These are phyloP conservation scores for Picea abies DNA, from an alignment of 83 land plant species.

Conservation along the genomic window DNA sequence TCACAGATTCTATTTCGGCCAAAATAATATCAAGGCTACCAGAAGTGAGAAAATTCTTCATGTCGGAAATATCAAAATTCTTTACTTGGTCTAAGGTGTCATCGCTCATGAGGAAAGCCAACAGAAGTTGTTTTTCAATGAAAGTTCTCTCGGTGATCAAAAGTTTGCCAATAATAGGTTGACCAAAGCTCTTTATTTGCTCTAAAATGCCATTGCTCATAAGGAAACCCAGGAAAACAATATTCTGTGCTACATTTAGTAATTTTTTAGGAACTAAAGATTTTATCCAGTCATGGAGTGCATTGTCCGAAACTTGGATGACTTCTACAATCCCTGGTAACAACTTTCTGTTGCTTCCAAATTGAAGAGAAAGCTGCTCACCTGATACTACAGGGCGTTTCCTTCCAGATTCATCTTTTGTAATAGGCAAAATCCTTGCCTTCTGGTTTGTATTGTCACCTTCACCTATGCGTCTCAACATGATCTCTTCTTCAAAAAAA, in stretches of 20 bases:
- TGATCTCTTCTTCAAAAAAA: background rate
- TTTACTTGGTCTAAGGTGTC: background rate
- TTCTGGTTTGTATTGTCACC: background rate
- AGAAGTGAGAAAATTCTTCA: background rate
- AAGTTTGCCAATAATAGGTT: too few relatives aligned
- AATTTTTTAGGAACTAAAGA: background rate
- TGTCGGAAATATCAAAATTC: background rate
- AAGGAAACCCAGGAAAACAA: background rate
- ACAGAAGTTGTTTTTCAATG: background rate
- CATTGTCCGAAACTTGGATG: background rate
- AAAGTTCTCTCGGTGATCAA: too few relatives aligned
- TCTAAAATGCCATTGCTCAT: background rate
- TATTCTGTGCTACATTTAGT: background rate
- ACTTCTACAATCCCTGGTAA: background rate
- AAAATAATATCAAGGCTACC: background rate
- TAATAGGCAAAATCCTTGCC: background rate
- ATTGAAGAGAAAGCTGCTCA: background rate
- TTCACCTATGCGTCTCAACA: background rate
- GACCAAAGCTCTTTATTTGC: background rate
- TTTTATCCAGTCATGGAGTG: background rate
- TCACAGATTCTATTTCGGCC: background rate
- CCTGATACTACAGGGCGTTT: background rate
- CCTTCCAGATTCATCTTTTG: background rate
- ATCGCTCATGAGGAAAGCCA: background rate
- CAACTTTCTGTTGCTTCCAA: background rate